A percentile compares a stretch with the other conserved stretches of the same genome.
phyloP scores from a whole-genome alignment of 805 yeast genomes.

The Saccharomycopsis fibuligera region DNA sequence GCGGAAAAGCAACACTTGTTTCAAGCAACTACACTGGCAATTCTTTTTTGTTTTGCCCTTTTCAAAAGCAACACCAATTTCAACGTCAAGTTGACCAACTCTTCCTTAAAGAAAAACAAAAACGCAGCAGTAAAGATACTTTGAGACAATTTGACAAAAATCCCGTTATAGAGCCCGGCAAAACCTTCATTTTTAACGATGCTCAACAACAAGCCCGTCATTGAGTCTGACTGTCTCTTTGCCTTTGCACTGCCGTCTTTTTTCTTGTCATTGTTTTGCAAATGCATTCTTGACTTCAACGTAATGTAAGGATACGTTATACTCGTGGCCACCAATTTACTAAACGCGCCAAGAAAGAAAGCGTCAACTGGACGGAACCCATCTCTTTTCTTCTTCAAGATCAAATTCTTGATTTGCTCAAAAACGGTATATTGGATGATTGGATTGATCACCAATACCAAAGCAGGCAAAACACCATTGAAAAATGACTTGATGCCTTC shows the following conservation, averaged over 20 bases:
- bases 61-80: conserved; percentile 45
- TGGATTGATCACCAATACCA: conserved; percentile 80
- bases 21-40: no score
- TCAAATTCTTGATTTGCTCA: conserved; percentile 72
- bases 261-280: conserved; percentile 31
- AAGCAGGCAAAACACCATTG: conserved; percentile 83
- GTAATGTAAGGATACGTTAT: conserved; percentile 91
- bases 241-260: conserved; percentile 22
- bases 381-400: conserved; percentile 48
- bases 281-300: conserved; percentile 81
- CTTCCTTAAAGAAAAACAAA: conserved; percentile 85
- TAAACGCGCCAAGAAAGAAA: conserved; percentile 80
- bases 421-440: conserved; percentile 87
- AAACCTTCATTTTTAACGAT: conserved; percentile 68
- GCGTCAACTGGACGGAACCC: conserved; percentile 69
- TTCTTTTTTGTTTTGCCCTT: no score
- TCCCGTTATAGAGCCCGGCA: conserved; percentile 73
- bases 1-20: no score
- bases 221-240: no score
- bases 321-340: conserved; percentile 83
- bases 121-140: conserved; percentile 86
- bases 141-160: conserved; percentile 72
- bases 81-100: conserved; percentile 57
- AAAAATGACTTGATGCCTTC: conserved; percentile 73
- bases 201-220: conserved; percentile 42